Base-by-base conservation (phyloP, 2,329 filamentous ascomycete genomes). In the Thelonectria olida region DNA sequence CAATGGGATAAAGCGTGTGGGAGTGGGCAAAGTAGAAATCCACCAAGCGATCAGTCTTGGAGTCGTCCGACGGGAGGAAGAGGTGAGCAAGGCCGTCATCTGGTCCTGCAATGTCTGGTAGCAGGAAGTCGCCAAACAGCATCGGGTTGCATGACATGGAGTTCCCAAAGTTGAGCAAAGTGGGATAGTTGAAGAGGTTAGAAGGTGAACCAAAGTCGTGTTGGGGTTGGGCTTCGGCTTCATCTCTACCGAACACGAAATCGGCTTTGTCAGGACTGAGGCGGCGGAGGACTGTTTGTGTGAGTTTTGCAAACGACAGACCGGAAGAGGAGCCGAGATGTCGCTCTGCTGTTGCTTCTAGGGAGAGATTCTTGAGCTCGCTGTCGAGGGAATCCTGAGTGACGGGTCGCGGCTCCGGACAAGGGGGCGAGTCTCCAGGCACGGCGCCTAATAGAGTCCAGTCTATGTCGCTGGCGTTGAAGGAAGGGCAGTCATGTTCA, bases 1-100 rank as follows among this genome's bases (percentile, higher is more conserved):
- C 51, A n/a, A 82, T 77, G 0, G 80, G 81, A 49, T 82, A 82
- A 1, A 82, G 64, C 1, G 80, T 82, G 50, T 82, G 79, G 2
- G 78, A 81, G 61, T 82, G 80, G 0, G 79, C 76, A 66, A 81
- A 82, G 67, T 82, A 82, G 48, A 81, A 81, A 12, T 78, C 74
- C 4, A 78, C 73, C 22, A 79, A 67, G 20, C 71, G 70, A 17
- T 66, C 63, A 3, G 76, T 54, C 23, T 77, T 68, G 49, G 69
- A 28, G 45, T 71, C 60, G 47, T 74, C 65, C 10, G 56, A 55
- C 4, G 67, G 69, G 15, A 72, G 54, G 13, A 25, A 23, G 28
- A 66, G 48, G 12, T 51, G 42, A 2, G 58, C 63, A 9, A 59
- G 58, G 28, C 66, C 61, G 38, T 69, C 60, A 7, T 69, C 62